Base-by-base conservation (phyloP, 2,329 filamentous ascomycete genomes). In the Xylariaceae sp. region DNA sequence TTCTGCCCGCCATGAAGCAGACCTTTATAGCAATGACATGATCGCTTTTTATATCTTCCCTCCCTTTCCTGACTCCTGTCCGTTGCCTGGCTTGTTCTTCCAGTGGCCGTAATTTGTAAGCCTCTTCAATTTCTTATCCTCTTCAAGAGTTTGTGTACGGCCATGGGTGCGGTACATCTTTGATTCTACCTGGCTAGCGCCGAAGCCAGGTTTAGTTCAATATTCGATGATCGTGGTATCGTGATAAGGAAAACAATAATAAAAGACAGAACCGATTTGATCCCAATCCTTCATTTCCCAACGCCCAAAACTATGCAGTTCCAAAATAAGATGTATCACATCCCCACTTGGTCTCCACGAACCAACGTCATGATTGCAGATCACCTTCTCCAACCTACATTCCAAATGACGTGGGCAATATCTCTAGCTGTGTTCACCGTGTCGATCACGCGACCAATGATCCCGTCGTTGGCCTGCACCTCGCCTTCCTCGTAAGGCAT, bases 401-500 rank as follows among this genome's bases (percentile, higher is more conserved):
- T 86, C 82, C 82, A 85, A 54, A 86, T 82, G 55, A 86, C 82
- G 64, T 85, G 79, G 47, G 79, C 79, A 57, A 86, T 86, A 59
- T 86, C 82, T 58, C 81, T 79, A 55, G 81, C 82, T 40, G 82
- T 85, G 67, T 85, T 85, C 66, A 85, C 79, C 58, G 87, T 92
- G 68, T 94, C 87, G 63, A 91, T 82, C 40, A 94, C 83, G 58
- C 84, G 82, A 49, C 87, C 86, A 60, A 94, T 79, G 44, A 94
- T 75, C 37, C 85, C 85, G 41, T 76, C 73, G 59, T 71, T 79
- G 49, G 75, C 71, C 37, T 66, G 75, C 62, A 66, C 72, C 53
- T 89, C 86, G 49, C 82, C 82, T 56, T 90, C 85, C 56, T 90
- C 86, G 56, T 84, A 86, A 6, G 89, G 88, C 86, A 94, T 91